Evolutionary conservation across 768 basidiomycete genomes (phyloP), one percentile per base, ranked within the genome.

Genomic region (Leccinum variicolor): DNA sequence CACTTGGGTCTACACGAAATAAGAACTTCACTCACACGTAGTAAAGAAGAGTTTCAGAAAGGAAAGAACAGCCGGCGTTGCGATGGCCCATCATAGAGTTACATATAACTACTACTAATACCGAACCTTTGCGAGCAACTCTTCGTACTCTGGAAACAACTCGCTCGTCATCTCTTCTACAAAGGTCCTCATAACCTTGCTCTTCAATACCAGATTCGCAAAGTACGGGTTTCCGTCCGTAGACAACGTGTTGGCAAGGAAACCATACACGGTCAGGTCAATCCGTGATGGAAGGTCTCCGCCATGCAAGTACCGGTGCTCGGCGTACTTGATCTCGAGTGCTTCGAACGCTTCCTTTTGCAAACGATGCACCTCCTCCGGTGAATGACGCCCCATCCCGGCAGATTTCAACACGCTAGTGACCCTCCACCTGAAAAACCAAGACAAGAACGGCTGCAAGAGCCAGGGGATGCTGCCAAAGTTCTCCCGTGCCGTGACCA

Each of bases 301-400:
- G 3, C 57, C 70, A 17, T 73, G 73, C 25, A 73, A 61, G 50
- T 63, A 70, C 50, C 60, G 60, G 61, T 34, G 64, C 19, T 41
- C 63, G 8, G 60, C 28, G n/a, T 72, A 65, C 43, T 67, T 69
- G 54, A 52, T 56, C 41, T 70, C 72, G 47, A 73, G 69, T 0
- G 64, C 74, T 2, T 68, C 70, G 9, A 74, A 59, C 0, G 59
- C 69, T 56, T 73, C 72, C 52, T 54, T 66, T 52, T 73, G 63
- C 53, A 73, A 54, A 36, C 62, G 54, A 14, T 71, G 63, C 41
- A 69, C 69, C 39, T 73, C 72, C 48, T 69, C 73, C n/a, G 49
- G 57, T n/a, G 70, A 66, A 54, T 75, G 72, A 4, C 73, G 63
- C 36, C 74, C 72, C 2, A 71, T 46, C n/a, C 72, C 74, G 1